Evolutionary conservation across 805 yeast species (phyloP).

Genomic region (Hanseniaspora vineae): DNA sequence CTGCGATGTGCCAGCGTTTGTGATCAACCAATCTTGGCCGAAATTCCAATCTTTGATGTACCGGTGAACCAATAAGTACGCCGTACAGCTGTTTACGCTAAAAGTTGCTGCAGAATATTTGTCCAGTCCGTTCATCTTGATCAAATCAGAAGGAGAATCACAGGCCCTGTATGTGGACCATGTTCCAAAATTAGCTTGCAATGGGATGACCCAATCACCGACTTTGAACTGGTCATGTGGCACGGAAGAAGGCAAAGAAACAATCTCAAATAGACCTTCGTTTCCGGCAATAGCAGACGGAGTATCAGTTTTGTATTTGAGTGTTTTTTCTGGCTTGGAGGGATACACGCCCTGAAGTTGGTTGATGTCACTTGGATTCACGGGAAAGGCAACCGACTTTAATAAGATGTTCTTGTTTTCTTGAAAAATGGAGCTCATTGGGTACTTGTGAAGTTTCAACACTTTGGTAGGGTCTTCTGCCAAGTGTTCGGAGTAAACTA

Average conservation of each 20-base stretch:
- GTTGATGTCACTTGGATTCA: slow-evolving; percentile 83
- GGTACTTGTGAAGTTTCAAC: slow-evolving; percentile 17
- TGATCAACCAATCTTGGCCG: slow-evolving; percentile 68
- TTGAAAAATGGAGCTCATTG: slow-evolving; percentile 12
- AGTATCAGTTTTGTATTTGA: slow-evolving; percentile 39
- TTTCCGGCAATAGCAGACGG: slow-evolving; percentile 86
- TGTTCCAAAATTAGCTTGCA: slow-evolving; percentile 71
- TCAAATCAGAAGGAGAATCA: slow-evolving; percentile 37
- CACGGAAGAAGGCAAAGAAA: slow-evolving; percentile 52
- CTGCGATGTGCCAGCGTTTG: slow-evolving; percentile 93
- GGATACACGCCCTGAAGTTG: slow-evolving; percentile 83
- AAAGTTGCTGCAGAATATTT: slow-evolving; percentile 74
- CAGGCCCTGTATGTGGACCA: slow-evolving; percentile 73
- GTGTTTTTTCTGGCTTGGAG: slow-evolving; percentile 45
- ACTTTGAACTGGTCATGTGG: slow-evolving; percentile 25
- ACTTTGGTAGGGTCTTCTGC: slow-evolving; percentile 19
- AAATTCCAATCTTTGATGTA: slow-evolving; percentile 27
- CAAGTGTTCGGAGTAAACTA: slow-evolving; percentile 19
- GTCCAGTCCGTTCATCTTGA: slow-evolving; percentile 37
- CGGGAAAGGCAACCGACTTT: slow-evolving; percentile 64
- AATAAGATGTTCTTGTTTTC: slow-evolving; percentile 32
- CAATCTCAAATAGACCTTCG: slow-evolving; percentile 82
- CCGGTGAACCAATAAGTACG: slow-evolving; percentile 73
- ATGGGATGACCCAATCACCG: slow-evolving; percentile 88
- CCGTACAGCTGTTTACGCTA: slow-evolving; percentile 86